phyloP scores from a whole-genome alignment of 805 yeast species.

The Saturnispora kantuleensis region DNA sequence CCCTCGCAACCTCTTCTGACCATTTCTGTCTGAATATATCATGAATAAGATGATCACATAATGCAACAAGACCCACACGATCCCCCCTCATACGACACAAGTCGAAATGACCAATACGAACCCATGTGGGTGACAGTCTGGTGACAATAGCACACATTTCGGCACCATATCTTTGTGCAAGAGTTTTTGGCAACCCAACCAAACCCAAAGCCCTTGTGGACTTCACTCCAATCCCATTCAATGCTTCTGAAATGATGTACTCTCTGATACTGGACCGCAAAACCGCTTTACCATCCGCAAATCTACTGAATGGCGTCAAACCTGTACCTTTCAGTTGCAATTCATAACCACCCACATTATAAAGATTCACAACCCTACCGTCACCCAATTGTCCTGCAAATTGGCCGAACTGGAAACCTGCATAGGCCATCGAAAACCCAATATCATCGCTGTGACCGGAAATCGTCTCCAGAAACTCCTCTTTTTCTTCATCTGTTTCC shows the following conservation, averaged over 20 bases:
- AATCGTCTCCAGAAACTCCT: constrained; percentile 40
- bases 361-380: constrained; percentile 79
- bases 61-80: constrained; percentile 44
- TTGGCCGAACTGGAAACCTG: constrained; percentile 93
- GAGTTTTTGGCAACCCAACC: constrained; percentile 61
- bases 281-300: constrained; percentile 96
- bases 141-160: constrained; percentile 82
- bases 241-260: constrained; percentile 72
- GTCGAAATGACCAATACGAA: constrained; percentile 84
- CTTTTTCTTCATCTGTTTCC: constrained; percentile 17
- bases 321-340: constrained; percentile 91
- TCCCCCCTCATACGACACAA: constrained; percentile 67
- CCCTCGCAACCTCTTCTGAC: constrained; percentile 21
- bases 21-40: constrained; percentile 36
- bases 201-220: constrained; percentile 75
- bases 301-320: constrained; percentile 80
- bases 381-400: constrained; percentile 98
- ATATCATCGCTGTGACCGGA: constrained; percentile 45
- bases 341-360: constrained; percentile 53
- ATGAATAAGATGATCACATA: constrained; percentile 66
- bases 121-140: constrained; percentile 78
- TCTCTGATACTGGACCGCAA: constrained; percentile 82
- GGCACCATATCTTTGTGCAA: constrained; percentile 59
- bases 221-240: constrained; percentile 76
- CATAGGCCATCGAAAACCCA: constrained; percentile 74